phyloP scores from a whole-genome alignment of 345 rosid genomes.

The Eucalyptus curtisii region DNA sequence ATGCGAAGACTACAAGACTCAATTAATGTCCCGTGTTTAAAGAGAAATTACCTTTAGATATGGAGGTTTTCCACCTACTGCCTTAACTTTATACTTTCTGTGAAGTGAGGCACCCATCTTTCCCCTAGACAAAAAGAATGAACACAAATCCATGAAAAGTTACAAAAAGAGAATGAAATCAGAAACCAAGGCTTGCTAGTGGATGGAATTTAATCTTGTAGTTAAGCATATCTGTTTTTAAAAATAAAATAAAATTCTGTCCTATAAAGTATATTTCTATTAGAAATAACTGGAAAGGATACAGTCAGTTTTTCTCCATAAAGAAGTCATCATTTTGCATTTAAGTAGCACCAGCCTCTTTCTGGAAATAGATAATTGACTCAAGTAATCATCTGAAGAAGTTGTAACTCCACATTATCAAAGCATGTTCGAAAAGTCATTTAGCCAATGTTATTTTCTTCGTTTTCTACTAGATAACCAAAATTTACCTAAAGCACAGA shows the following conservation, averaged over 20 bases:
- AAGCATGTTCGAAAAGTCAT: background rate
- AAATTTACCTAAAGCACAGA: background rate
- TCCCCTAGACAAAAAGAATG: conserved; percentile 38
- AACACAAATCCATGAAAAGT: background rate
- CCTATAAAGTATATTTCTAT: no score
- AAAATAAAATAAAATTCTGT: background rate
- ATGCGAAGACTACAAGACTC: background rate
- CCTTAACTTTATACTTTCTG: conserved; percentile 28
- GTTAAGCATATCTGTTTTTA: background rate
- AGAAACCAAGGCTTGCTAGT: background rate
- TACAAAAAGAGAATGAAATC: background rate
- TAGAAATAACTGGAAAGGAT: background rate
- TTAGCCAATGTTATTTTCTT: background rate
- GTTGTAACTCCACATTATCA: background rate
- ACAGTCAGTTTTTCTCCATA: background rate
- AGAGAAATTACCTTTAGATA: conserved; percentile 36
- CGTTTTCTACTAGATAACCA: background rate
- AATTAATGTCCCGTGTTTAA: background rate
- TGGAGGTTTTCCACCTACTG: conserved; percentile 59
- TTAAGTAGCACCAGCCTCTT: background rate
- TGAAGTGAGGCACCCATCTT: conserved; percentile 68
- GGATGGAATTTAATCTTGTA: background rate
- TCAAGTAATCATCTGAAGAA: background rate
- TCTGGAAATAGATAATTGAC: background rate
- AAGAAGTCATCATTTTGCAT: background rate